Percentiles rank a stretch among this genome's conserved stretches.
These are phyloP conservation scores for Calonectria pseudoreteaudii DNA, from an alignment of 2,329 filamentous ascomycete genomes.

Conservation along the genomic window DNA sequence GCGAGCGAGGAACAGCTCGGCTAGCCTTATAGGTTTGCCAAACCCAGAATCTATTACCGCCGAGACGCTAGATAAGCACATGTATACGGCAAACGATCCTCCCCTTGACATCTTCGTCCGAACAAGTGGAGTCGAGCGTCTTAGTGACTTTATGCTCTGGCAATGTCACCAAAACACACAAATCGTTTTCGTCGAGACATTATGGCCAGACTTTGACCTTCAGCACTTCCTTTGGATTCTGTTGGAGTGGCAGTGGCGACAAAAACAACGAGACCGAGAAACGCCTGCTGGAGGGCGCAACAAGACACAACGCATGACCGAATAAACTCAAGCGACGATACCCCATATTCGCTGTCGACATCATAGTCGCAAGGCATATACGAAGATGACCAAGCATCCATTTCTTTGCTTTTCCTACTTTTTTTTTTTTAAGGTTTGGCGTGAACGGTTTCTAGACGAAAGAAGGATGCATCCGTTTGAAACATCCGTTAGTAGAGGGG, in stretches of 20 bases:
- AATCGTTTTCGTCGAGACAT: conserved; percentile 89
- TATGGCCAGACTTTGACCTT: conserved; percentile 97
- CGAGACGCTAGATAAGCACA: conserved; percentile 84
- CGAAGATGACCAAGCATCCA: conserved; percentile 15
- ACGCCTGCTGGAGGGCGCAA: conserved; percentile 49
- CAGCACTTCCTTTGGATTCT: conserved; percentile 94
- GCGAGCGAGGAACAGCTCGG: conserved; percentile 47
- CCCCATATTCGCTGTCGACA: conserved; percentile 29
- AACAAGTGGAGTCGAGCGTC: conserved; percentile 90
- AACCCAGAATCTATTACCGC: conserved; percentile 91
- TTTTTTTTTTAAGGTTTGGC: conserved; percentile 13
- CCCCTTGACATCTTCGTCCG: conserved; percentile 91
- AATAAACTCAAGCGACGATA: conserved; percentile 35
- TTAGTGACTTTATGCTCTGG: conserved; percentile 99
- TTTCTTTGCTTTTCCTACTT: conserved; percentile 11
- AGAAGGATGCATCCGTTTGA: background rate
- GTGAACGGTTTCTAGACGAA: background rate
- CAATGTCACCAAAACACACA: conserved; percentile 94
- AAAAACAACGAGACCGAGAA: conserved; percentile 67
- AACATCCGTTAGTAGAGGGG: background rate
- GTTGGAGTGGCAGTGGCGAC: conserved; percentile 85
- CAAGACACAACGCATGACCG: conserved; percentile 35
- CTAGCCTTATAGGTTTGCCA: conserved; percentile 57
- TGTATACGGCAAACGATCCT: conserved; percentile 87
- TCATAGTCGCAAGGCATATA: conserved; percentile 6